These are phyloP conservation scores for Cytospora chrysosperma DNA, from an alignment of 2,329 filamentous ascomycete genomes.

Conservation along the genomic window DNA sequence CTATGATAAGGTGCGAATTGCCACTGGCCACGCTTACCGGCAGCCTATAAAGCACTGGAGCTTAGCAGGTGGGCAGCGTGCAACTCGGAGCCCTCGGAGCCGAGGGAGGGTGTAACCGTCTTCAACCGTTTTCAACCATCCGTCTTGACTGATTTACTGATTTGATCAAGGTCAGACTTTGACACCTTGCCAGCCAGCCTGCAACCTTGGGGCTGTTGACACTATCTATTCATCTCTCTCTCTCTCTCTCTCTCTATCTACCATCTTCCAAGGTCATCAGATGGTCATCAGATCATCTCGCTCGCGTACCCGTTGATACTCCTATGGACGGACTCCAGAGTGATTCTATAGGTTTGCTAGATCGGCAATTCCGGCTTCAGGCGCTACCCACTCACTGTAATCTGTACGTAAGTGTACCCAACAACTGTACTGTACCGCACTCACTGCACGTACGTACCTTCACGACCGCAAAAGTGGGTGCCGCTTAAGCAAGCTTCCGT, in stretches of 20 bases:
- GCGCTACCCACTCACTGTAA: too few relatives aligned
- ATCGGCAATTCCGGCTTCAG: neutral
- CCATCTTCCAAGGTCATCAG: too few relatives aligned
- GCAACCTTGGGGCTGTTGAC: neutral
- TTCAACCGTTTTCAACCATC: neutral
- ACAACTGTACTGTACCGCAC: too few relatives aligned
- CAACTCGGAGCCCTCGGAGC: conserved; percentile 8
- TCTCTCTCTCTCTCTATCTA: too few relatives aligned
- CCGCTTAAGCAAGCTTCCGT: neutral
- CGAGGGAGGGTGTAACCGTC: neutral
- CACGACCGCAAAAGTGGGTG: neutral
- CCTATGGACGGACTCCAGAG: neutral
- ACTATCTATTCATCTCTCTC: neutral
- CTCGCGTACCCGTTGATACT: too few relatives aligned
- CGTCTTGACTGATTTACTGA: conserved; percentile 4
- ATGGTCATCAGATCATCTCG: conserved; percentile 21
- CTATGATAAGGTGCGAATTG: neutral
- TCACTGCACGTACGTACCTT: too few relatives aligned
- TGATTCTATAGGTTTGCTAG: too few relatives aligned
- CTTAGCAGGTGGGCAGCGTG: neutral
- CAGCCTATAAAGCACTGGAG: too few relatives aligned
- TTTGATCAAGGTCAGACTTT: conserved; percentile 2
- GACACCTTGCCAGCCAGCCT: conserved; percentile 5
- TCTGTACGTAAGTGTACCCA: too few relatives aligned
- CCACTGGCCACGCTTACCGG: neutral